These are phyloP conservation scores for Rhizodiscina lignyota DNA, from an alignment of 495 filamentous ascomycete genomes.

Conservation along the genomic window DNA sequence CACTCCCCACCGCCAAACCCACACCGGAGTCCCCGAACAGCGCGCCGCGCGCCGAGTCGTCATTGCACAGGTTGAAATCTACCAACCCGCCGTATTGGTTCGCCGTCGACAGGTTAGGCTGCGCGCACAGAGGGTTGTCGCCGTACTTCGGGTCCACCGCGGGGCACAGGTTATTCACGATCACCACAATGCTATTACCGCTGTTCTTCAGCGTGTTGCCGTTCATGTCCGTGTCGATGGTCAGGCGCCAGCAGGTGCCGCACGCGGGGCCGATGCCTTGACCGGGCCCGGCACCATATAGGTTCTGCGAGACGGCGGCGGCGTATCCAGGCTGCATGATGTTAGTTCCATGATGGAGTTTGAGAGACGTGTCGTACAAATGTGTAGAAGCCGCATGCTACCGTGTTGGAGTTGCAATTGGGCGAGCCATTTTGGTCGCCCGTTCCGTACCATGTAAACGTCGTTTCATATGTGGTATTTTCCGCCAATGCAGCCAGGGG, in stretches of 20 bases:
- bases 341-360: too few relatives aligned
- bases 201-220: conserved; percentile 12
- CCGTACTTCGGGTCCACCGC: conserved; percentile 1
- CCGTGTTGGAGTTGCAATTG: too few relatives aligned
- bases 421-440: too few relatives aligned
- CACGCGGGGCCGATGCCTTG: conserved; percentile 20
- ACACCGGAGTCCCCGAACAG: conserved; percentile 19
- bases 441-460: too few relatives aligned
- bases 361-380: too few relatives aligned
- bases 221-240: conserved; percentile 10
- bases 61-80: conserved; percentile 25
- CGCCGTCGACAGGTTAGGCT: conserved; percentile 9
- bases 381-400: too few relatives aligned
- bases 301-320: conserved; percentile 22
- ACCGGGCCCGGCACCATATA: conserved; percentile 21
- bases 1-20: conserved; percentile 15
- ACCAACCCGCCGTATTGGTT: conserved; percentile 23
- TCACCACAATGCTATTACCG: conserved; percentile 16
- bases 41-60: conserved; percentile 17
- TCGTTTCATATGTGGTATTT: too few relatives aligned
- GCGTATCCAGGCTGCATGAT: conserved; percentile 11
- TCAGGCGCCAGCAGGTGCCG: conserved; percentile 21
- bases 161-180: conserved; percentile 23
- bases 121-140: conserved; percentile 20
- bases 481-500: too few relatives aligned